Percentiles rank a stretch among this genome's conserved stretches.
Conservation (phyloP, 208 protist genomes). For the Vickermania ingenoplastis region DNA sequence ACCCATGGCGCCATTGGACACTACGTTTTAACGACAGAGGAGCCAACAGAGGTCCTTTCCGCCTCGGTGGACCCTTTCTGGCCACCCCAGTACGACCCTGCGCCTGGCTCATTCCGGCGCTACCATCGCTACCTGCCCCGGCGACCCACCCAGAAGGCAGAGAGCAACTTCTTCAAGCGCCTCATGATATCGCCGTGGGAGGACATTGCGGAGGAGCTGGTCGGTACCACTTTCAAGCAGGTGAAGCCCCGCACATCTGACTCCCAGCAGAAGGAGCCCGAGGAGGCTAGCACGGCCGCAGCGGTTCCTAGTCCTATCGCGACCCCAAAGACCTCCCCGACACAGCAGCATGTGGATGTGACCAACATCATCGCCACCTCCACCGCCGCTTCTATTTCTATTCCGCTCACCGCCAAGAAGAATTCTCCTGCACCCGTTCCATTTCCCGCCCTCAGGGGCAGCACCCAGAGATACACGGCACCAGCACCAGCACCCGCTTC, state of each 20-base stretch:
- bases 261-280: slow-evolving; percentile 3
- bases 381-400: not conserved
- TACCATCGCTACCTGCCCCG: slow-evolving; percentile 57
- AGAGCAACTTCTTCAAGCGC: slow-evolving; percentile 75
- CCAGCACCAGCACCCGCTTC: not conserved
- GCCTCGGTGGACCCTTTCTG: slow-evolving; percentile 9
- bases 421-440: too few relatives aligned
- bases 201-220: slow-evolving; percentile 63
- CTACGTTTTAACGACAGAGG: slow-evolving; percentile 42
- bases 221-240: slow-evolving; percentile 43
- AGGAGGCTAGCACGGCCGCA: slow-evolving; percentile 2
- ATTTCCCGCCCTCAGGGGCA: too few relatives aligned
- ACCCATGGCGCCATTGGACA: slow-evolving; percentile 52
- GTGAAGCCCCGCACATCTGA: too few relatives aligned
- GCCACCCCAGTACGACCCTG: slow-evolving; percentile 21
- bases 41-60: not conserved
- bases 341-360: not conserved
- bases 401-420: too few relatives aligned
- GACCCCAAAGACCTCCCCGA: not conserved
- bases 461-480: too few relatives aligned
- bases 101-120: slow-evolving; percentile 48
- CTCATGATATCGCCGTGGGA: slow-evolving; percentile 76
- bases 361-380: not conserved
- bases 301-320: not conserved
- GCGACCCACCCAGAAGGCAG: slow-evolving; percentile 59